A percentile compares a stretch with the other conserved stretches of the same genome.
Conservation (phyloP, 2,329 filamentous ascomycete genomes). For the Xylaria sp. region DNA sequence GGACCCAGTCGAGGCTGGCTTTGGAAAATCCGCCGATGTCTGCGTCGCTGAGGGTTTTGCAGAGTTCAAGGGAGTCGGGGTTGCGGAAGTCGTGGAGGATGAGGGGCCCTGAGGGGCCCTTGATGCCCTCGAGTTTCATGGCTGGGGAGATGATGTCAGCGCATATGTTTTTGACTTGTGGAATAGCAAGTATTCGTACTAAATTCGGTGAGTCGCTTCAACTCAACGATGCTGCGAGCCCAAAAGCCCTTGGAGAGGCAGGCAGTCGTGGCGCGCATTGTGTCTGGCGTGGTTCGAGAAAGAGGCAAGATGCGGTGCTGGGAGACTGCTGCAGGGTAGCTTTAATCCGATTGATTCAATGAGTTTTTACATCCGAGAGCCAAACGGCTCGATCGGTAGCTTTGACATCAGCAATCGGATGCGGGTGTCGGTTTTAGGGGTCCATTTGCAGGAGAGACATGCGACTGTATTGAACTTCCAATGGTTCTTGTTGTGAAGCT, state of each 20-base stretch:
- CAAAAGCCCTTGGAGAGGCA: slow-evolving; percentile 50
- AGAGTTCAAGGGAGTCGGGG: slow-evolving; percentile 42
- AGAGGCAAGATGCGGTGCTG: neutral
- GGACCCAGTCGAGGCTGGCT: slow-evolving; percentile 48
- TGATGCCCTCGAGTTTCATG: slow-evolving; percentile 63
- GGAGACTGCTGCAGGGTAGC: neutral
- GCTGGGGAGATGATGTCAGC: slow-evolving; percentile 40
- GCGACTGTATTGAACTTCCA: neutral
- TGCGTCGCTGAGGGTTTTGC: slow-evolving; percentile 78
- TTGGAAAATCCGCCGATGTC: slow-evolving; percentile 84
- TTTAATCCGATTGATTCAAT: neutral
- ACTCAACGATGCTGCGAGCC: slow-evolving; percentile 54
- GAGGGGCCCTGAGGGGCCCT: slow-evolving; percentile 57
- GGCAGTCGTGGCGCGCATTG: slow-evolving; percentile 45
- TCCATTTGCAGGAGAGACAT: slow-evolving; percentile 4
- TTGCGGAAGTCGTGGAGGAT: slow-evolving; percentile 59
- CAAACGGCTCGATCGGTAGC: slow-evolving; percentile 30
- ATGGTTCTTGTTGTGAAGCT: too few relatives aligned
- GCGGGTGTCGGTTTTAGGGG: slow-evolving; percentile 2
- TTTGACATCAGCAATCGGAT: slow-evolving; percentile 27
- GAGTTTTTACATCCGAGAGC: slow-evolving; percentile 25
- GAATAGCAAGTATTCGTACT: slow-evolving; percentile 35
- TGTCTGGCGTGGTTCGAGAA: slow-evolving; percentile 14
- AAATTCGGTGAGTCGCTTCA: slow-evolving; percentile 51
- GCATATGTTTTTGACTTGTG: too few relatives aligned